phyloP scores from a whole-genome alignment of 2,329 filamentous ascomycete species.

The Ceratocystis papillata region DNA sequence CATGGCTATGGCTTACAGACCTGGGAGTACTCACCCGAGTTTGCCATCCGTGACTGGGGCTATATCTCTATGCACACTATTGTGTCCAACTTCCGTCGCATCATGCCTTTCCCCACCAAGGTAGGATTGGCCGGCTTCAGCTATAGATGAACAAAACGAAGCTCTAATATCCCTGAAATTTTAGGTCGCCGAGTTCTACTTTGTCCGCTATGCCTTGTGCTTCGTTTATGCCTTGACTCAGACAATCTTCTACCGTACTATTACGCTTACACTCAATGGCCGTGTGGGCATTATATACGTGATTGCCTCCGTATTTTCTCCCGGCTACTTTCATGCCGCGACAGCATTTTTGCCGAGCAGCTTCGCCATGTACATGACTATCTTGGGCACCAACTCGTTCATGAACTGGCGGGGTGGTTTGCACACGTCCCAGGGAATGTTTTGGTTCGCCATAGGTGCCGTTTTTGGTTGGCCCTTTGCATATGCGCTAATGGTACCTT shows the following conservation, averaged over 20 bases:
- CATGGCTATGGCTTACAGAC: slow-evolving; percentile 92
- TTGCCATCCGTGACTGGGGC: slow-evolving; percentile 88
- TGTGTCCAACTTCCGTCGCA: slow-evolving; percentile 53
- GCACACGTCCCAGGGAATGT: slow-evolving; percentile 71
- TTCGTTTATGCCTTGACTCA: slow-evolving; percentile 70
- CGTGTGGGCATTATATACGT: slow-evolving; percentile 79
- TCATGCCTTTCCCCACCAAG: slow-evolving; percentile 53
- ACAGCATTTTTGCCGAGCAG: slow-evolving; percentile 81
- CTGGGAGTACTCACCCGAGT: slow-evolving; percentile 96
- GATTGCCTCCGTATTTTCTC: slow-evolving; percentile 62
- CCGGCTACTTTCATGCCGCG: slow-evolving; percentile 88
- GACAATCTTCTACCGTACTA: slow-evolving; percentile 65
- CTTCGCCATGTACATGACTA: slow-evolving; percentile 91
- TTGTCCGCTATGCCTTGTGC: slow-evolving; percentile 65
- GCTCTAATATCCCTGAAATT: too few species aligned
- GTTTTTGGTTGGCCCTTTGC: slow-evolving; percentile 93
- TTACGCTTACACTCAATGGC: slow-evolving; percentile 66
- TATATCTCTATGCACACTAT: slow-evolving; percentile 74
- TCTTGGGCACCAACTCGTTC: slow-evolving; percentile 77
- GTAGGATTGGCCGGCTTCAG: slow-evolving; percentile 29
- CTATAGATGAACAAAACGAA: not conserved
- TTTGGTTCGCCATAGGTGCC: slow-evolving; percentile 79
- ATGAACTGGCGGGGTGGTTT: slow-evolving; percentile 77
- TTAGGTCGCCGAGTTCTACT: slow-evolving; percentile 69
- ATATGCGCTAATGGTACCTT: slow-evolving; percentile 68